A percentile compares a stretch with the other conserved stretches of the same genome.
Conservation (phyloP, 208 protist genomes). For the Phytomonas sp. region DNA sequence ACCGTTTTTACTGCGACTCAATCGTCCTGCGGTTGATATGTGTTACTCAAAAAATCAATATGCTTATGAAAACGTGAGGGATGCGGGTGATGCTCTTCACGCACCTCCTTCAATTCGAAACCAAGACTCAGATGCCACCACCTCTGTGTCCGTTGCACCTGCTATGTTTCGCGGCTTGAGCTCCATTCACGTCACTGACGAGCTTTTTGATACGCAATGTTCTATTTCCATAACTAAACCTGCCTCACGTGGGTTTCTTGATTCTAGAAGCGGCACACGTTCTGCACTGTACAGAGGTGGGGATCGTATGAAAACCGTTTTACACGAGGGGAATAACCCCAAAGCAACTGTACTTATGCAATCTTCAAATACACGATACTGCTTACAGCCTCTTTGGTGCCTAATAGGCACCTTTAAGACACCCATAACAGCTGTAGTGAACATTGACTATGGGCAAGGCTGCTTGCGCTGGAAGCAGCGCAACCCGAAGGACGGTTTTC, state of each 20-base stretch:
- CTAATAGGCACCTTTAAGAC: slow-evolving; percentile 82
- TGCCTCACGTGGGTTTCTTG: not conserved
- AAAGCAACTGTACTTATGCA: not conserved
- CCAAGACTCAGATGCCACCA: not conserved
- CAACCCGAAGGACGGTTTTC: slow-evolving; percentile 59
- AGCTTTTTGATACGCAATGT: slow-evolving; percentile 30
- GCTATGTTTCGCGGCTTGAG: slow-evolving; percentile 56
- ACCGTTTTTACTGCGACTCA: not conserved
- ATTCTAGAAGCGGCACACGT: not conserved
- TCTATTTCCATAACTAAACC: not conserved
- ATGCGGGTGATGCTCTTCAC: not conserved
- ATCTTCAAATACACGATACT: slow-evolving; percentile 16
- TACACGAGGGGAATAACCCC: not conserved
- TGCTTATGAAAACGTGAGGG: not conserved
- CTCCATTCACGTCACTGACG: slow-evolving; percentile 33
- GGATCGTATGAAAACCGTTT: not conserved
- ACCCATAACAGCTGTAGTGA: slow-evolving; percentile 42
- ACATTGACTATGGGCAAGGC: slow-evolving; percentile 45
- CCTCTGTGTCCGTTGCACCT: slow-evolving; percentile 18
- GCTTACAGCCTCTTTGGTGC: slow-evolving; percentile 61
- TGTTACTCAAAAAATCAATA: not conserved
- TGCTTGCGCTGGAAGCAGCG: slow-evolving; percentile 63
- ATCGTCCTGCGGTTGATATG: not conserved
- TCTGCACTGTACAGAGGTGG: not conserved
- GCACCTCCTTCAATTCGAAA: not conserved